These are phyloP conservation scores for Diplodia scrobiculata DNA, from an alignment of 2,329 filamentous ascomycete species.

Conservation along the genomic window DNA sequence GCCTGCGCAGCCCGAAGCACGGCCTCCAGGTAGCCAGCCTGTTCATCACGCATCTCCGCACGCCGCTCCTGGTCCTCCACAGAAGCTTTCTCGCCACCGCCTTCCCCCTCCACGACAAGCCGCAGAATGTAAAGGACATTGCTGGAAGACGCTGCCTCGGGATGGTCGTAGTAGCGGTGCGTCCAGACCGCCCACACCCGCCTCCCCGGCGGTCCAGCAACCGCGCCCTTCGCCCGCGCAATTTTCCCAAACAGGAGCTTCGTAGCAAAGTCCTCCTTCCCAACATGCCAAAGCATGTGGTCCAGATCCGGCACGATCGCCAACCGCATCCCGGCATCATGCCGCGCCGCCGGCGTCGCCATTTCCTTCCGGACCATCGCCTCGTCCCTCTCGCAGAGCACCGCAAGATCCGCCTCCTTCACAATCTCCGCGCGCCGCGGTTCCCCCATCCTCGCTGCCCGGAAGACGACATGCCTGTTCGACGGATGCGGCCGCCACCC, in stretches of 20 bases:
- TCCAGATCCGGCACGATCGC: conserved; percentile 67
- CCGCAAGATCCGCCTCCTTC: conserved; percentile 45
- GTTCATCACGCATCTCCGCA: neutral
- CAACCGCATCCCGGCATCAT: conserved; percentile 52
- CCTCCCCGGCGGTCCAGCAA: conserved; percentile 54
- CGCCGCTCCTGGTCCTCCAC: conserved; percentile 24
- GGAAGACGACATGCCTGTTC: too few relatives aligned
- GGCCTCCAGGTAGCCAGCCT: conserved; percentile 43
- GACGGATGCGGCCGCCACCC: conserved; percentile 63
- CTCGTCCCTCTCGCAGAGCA: conserved; percentile 65
- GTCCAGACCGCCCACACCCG: conserved; percentile 71
- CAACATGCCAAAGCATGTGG: conserved; percentile 71
- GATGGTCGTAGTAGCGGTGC: conserved; percentile 44
- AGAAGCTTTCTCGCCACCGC: too few relatives aligned
- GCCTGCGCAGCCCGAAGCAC: conserved; percentile 66
- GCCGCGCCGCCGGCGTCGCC: conserved; percentile 2
- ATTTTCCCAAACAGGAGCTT: conserved; percentile 58
- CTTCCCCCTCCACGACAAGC: conserved; percentile 53
- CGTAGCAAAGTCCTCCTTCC: conserved; percentile 73
- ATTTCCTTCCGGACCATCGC: conserved; percentile 58
- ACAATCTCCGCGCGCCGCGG: too few relatives aligned
- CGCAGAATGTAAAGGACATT: conserved; percentile 70
- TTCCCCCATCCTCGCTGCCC: too few relatives aligned
- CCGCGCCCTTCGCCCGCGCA: conserved; percentile 66
- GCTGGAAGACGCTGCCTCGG: conserved; percentile 49